A percentile compares a stretch with the other conserved stretches of the same genome.
phyloP scores from a whole-genome alignment of 768 basidiomycete genomes.

The Guyanaporus albipodus region DNA sequence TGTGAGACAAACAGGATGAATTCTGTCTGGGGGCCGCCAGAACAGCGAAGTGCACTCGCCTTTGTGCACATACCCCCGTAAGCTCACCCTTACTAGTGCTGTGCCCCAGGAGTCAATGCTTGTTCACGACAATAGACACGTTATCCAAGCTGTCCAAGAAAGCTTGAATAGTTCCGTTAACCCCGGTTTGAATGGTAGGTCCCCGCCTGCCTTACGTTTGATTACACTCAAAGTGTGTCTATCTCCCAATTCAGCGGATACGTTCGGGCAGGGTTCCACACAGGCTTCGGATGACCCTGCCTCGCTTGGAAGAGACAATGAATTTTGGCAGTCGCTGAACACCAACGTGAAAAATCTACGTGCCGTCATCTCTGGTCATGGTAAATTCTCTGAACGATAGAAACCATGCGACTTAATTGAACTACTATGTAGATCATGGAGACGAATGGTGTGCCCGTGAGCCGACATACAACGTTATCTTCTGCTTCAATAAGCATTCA shows the following conservation, averaged over 20 bases:
- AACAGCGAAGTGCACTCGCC: conserved; percentile 52
- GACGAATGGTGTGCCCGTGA: conserved; percentile 78
- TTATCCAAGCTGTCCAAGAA: conserved; percentile 34
- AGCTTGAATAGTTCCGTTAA: conserved; percentile 36
- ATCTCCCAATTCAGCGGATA: conserved; percentile 46
- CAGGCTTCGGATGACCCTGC: conserved; percentile 46
- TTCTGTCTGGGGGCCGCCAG: conserved; percentile 51
- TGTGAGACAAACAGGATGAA: conserved; percentile 53
- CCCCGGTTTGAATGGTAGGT: conserved; percentile 41
- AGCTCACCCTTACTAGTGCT: conserved; percentile 23
- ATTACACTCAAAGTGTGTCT: not conserved
- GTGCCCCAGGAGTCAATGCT: not conserved
- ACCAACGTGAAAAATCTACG: conserved; percentile 59
- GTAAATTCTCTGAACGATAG: conserved; percentile 31
- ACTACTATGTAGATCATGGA: conserved; percentile 61
- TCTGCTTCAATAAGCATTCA: conserved; percentile 76
- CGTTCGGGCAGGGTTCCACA: conserved; percentile 52
- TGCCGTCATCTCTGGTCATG: conserved; percentile 68
- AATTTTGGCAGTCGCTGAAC: conserved; percentile 62
- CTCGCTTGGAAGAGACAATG: conserved; percentile 44
- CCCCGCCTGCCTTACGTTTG: not conserved
- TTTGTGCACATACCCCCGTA: conserved; percentile 79
- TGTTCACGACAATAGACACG: conserved; percentile 8
- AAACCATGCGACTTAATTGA: not conserved
- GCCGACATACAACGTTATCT: conserved; percentile 54